A percentile compares a stretch with the other conserved stretches of the same genome.
Conservation (phyloP, 2,329 filamentous ascomycete species). For the Drechslera avenae region DNA sequence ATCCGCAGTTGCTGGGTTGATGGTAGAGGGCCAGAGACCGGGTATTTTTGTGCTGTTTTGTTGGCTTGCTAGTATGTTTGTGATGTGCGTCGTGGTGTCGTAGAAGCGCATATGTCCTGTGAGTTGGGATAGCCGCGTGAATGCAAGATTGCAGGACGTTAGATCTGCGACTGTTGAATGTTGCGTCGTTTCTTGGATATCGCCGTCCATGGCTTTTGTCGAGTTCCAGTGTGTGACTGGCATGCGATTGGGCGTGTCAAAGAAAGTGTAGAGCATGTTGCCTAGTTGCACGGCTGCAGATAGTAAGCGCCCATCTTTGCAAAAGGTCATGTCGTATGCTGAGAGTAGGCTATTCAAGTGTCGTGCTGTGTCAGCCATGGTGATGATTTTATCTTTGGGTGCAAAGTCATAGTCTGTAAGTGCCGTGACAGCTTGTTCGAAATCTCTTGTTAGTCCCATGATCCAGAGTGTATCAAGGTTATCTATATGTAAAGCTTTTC, state of each 20-base stretch:
- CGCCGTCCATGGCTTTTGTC: slow-evolving; percentile 18
- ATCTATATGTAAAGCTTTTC: neutral
- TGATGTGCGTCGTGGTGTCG: slow-evolving; percentile 50
- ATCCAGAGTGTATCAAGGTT: slow-evolving; percentile 1
- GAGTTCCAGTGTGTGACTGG: slow-evolving; percentile 53
- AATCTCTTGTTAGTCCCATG: slow-evolving; percentile 1
- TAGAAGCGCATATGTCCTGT: slow-evolving; percentile 52
- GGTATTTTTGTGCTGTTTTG: slow-evolving; percentile 49
- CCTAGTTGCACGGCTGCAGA: slow-evolving; percentile 65
- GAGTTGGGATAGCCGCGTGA: slow-evolving; percentile 50
- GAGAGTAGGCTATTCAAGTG: neutral
- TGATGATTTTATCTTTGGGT: neutral
- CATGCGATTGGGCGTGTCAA: slow-evolving; percentile 69
- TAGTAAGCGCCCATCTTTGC: slow-evolving; percentile 53
- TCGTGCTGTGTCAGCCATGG: neutral
- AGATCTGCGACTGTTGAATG: slow-evolving; percentile 51
- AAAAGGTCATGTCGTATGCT: neutral
- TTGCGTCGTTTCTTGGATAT: slow-evolving; percentile 41
- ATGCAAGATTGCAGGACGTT: slow-evolving; percentile 50
- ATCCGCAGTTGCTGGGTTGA: slow-evolving; percentile 25
- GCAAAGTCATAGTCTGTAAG: neutral
- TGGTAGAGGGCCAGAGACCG: slow-evolving; percentile 50
- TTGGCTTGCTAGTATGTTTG: slow-evolving; percentile 44
- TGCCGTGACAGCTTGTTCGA: neutral
- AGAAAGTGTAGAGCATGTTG: slow-evolving; percentile 66